Conservation (phyloP, 1,284 basidiomycete genomes). For the Fomitiporia mediterranea region DNA sequence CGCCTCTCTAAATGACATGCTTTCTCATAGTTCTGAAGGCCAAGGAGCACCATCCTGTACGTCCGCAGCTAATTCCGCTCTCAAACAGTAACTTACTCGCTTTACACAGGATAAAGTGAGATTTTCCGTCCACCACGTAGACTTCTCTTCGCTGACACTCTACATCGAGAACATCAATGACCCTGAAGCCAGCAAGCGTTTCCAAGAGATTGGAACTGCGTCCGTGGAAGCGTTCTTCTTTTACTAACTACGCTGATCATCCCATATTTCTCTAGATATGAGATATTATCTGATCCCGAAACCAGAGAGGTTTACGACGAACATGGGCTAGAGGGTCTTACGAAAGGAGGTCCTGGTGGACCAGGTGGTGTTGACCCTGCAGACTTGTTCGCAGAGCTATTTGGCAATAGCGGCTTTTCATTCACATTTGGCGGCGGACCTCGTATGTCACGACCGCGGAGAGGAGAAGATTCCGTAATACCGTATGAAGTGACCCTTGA, state of each 20-base stretch:
- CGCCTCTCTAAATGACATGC: conserved; percentile 16
- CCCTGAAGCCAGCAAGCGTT: conserved; percentile 71
- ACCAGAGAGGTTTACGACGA: conserved; percentile 78
- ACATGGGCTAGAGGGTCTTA: conserved; percentile 69
- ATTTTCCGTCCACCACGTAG: neutral
- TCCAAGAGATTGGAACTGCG: conserved; percentile 87
- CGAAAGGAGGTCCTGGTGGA: conserved; percentile 35
- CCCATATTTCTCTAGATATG: conserved; percentile 55
- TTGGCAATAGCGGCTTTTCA: conserved; percentile 46
- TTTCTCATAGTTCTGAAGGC: conserved; percentile 47
- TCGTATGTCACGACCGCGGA: conserved; percentile 41
- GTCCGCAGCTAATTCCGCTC: conserved; percentile 30
- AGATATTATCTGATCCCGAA: conserved; percentile 77
- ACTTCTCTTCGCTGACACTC: neutral
- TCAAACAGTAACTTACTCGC: neutral
- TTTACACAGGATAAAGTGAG: conserved; percentile 58
- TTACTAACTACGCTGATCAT: conserved; percentile 3
- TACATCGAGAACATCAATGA: conserved; percentile 72
- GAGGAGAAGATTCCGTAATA: conserved; percentile 72
- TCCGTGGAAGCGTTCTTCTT: conserved; percentile 37
- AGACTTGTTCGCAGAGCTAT: conserved; percentile 79
- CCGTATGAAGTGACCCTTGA: conserved; percentile 86
- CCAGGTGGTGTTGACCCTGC: conserved; percentile 53
- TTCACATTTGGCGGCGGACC: conserved; percentile 49
- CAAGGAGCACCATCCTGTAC: conserved; percentile 85